Conservation (phyloP, 768 basidiomycete species). For the Lentinula detonsa region DNA sequence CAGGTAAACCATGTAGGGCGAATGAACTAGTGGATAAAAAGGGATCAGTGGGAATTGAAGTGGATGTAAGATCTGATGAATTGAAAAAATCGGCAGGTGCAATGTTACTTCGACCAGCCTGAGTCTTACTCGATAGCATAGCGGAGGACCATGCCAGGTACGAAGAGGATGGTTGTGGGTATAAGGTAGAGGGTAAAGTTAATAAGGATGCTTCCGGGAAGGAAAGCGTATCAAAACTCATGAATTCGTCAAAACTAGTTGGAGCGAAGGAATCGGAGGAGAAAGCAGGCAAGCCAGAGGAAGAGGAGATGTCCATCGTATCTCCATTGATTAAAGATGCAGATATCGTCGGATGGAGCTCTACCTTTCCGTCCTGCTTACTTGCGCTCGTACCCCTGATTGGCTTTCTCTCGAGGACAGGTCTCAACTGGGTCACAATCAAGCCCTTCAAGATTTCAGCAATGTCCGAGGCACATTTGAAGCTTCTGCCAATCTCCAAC, state of each 20-base stretch:
- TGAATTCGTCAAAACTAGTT: background rate
- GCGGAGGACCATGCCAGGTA: background rate
- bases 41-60: background rate
- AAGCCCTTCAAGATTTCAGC: constrained; percentile 18
- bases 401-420: constrained; percentile 2
- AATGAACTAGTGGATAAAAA: background rate
- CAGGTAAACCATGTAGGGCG: background rate
- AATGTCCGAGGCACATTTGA: constrained; percentile 22
- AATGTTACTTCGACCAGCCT: background rate
- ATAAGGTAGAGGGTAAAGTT: background rate
- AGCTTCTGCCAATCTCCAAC: constrained; percentile 23
- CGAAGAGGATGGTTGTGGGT: background rate
- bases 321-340: background rate
- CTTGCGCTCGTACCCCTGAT: background rate
- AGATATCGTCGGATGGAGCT: background rate
- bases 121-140: background rate
- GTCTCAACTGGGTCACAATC: constrained; percentile 11
- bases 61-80: background rate
- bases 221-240: background rate
- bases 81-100: background rate
- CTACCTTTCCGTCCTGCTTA: background rate
- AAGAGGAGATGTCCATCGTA: background rate
- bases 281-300: background rate
- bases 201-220: background rate
- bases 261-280: background rate